Evolutionary conservation across 2,329 filamentous ascomycete species (phyloP), one percentile per base, ranked within the genome.

Genomic region (Stylonectria norvegica): DNA sequence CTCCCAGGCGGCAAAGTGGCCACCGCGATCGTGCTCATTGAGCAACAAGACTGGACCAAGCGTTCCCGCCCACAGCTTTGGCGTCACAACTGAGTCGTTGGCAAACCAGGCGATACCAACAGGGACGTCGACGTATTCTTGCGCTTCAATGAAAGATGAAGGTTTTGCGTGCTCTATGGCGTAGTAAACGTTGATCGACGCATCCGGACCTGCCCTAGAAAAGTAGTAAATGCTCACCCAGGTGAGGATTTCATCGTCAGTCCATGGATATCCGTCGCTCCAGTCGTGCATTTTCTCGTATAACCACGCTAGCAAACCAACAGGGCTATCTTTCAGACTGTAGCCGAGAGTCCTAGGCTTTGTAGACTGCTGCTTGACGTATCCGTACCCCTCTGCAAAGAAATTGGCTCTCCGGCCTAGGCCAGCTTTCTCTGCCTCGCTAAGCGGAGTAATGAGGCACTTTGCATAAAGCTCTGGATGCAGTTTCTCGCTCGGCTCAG

Each of bases 281-380:
- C 85, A 91, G 51, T 85, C 81, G 49, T 83, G 77, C 37, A 91
- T 65, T 61, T 91, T 91, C 63, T 90, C 87, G 50, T 85, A 85
- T 23, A 90, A 80, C 86, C 86, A 91, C 0, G 84, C 78, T 2
- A 91, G 69, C 5, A 88, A 66, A 0, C 76, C 83, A 0, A 86
- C 75, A 0, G 86, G 86, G 12, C 75, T 81, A 58, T 89, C 85
- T 4, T 28, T 18, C n/a, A 76, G 48, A 63, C 53, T 11, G 6
- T 31, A 18, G 2, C 22, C 28, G 5, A 42, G 18, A 8, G 39
- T 45, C 2, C 16, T 25, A 10, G 42, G 42, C 16, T 37, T 44
- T 14, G 39, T 45, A 18, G 20, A 19, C 17, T 35, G 34, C 5
- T 32, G 10, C 19, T 45, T 36, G 3, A 20, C 34, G 18, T 38